Evolutionary conservation across 139 green algal species (phyloP).

Genomic region (Tetradesmus obliquus): DNA sequence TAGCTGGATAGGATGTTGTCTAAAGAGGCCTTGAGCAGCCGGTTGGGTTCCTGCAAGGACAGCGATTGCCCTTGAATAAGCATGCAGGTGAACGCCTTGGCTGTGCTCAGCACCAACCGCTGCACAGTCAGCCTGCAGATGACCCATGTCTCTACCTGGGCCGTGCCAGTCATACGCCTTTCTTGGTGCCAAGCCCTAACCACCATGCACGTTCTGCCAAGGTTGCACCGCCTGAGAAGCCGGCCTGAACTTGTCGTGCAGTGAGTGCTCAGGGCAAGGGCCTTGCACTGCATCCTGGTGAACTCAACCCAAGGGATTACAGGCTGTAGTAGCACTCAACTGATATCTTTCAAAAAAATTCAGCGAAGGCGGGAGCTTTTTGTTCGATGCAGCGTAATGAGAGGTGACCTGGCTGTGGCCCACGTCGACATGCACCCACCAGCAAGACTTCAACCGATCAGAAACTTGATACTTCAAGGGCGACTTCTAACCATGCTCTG

Average conservation of each 20-base stretch:
- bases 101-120: neutral
- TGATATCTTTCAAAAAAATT: neutral
- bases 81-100: neutral
- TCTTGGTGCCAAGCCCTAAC: neutral
- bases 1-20: conserved; percentile 30
- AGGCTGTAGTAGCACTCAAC: neutral
- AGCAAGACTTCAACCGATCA: no score
- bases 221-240: neutral
- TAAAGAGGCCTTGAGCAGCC: conserved; percentile 11
- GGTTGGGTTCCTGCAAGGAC: conserved; percentile 19
- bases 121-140: neutral
- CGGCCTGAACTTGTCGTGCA: neutral
- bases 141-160: neutral
- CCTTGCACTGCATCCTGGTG: neutral
- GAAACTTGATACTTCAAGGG: no score
- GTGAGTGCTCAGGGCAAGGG: neutral
- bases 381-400: neutral
- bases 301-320: neutral
- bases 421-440: neutral
- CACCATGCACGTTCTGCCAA: neutral
- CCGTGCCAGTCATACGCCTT: neutral
- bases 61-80: neutral
- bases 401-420: neutral
- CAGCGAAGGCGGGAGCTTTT: neutral
- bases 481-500: no score